Evolutionary conservation across 768 basidiomycete species (phyloP).

Genomic region (Megacollybia marginata): DNA sequence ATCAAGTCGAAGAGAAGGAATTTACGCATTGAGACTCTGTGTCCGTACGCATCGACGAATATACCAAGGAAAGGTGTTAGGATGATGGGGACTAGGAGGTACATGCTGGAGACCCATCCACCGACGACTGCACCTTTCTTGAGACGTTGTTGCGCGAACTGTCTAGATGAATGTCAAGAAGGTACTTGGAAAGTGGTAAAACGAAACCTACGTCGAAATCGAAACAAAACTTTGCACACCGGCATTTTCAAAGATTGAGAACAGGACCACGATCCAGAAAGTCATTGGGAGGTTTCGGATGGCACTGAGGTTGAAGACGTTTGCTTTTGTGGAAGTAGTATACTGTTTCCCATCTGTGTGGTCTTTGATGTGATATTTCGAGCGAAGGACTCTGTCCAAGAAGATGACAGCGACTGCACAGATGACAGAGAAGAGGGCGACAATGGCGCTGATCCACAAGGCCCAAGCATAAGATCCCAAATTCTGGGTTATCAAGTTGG

Average conservation of each 20-base stretch:
- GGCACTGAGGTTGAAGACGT: constrained; percentile 24
- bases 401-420: constrained; percentile 28
- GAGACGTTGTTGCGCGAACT: constrained; percentile 34
- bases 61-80: constrained; percentile 33
- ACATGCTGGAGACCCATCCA: constrained; percentile 38
- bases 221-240: constrained; percentile 36
- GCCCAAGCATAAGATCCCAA: constrained; percentile 33
- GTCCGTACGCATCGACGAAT: constrained; percentile 31
- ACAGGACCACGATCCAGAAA: constrained; percentile 34
- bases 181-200: not conserved
- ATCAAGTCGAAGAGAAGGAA: not conserved
- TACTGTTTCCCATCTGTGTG: constrained; percentile 25
- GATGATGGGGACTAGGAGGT: constrained; percentile 30
- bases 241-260: constrained; percentile 33
- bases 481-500: constrained; percentile 30
- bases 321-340: constrained; percentile 13
- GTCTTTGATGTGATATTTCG: constrained; percentile 27
- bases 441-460: constrained; percentile 32
- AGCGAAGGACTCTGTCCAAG: constrained; percentile 28
- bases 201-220: constrained; percentile 29
- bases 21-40: constrained; percentile 30
- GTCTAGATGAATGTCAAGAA: constrained; percentile 14
- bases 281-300: constrained; percentile 26
- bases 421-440: constrained; percentile 28
- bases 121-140: constrained; percentile 34